phyloP scores from a whole-genome alignment of 768 basidiomycete genomes.

The Russula ochroleuca region DNA sequence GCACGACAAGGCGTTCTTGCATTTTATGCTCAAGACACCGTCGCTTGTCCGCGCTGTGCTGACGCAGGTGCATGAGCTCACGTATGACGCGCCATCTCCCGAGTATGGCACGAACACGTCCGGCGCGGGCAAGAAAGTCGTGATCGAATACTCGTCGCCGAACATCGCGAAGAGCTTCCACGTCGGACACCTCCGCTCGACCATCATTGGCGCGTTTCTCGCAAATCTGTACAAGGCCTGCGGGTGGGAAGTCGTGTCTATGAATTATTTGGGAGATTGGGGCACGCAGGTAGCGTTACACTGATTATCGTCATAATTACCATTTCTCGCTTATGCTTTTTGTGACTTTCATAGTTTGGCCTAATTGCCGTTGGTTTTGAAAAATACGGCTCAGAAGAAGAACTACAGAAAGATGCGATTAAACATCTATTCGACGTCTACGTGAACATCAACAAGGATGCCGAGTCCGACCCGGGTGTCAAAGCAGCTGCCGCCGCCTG shows the following conservation, averaged over 20 bases:
- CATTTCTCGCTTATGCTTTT: neutral
- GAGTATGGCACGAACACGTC: conserved; percentile 79
- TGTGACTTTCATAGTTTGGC: conserved; percentile 54
- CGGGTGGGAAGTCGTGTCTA: conserved; percentile 85
- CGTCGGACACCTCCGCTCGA: conserved; percentile 92
- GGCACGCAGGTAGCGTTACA: conserved; percentile 73
- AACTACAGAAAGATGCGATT: conserved; percentile 83
- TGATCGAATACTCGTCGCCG: conserved; percentile 92
- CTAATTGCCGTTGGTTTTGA: conserved; percentile 88
- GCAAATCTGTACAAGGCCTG: conserved; percentile 86
- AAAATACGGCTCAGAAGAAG: conserved; percentile 83
- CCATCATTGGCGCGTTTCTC: conserved; percentile 98
- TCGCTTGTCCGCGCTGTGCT: conserved; percentile 65
- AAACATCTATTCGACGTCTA: conserved; percentile 94
- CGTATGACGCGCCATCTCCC: conserved; percentile 56
- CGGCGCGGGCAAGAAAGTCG: conserved; percentile 75
- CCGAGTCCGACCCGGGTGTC: conserved; percentile 63
- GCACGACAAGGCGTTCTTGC: conserved; percentile 76
- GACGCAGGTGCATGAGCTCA: conserved; percentile 68
- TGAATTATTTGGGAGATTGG: conserved; percentile 99
- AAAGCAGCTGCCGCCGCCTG: conserved; percentile 74
- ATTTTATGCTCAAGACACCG: conserved; percentile 66
- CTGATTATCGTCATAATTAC: neutral
- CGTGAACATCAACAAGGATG: conserved; percentile 88
- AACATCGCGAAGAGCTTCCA: conserved; percentile 99